These are phyloP conservation scores for Climacium dendroides DNA, from an alignment of 225 moss, liverwort and hornwort species.

Conservation along the genomic window DNA sequence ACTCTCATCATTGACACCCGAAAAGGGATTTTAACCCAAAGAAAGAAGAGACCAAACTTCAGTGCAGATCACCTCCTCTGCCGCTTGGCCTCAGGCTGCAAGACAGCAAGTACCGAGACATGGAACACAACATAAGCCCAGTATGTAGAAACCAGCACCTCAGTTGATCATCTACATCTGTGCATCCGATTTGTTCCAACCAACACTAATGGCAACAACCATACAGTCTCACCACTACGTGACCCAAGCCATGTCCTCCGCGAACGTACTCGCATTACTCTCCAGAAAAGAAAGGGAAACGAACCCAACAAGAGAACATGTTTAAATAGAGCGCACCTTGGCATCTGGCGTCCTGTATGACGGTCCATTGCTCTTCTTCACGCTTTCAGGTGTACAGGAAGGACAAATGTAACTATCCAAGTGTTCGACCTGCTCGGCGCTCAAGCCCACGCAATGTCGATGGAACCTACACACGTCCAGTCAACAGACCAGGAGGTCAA, in stretches of 20 bases:
- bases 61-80: background rate
- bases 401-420: slow-evolving; percentile 92
- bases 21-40: background rate
- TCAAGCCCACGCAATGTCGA: slow-evolving; percentile 86
- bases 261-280: no score
- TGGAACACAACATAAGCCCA: background rate
- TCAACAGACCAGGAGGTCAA: background rate
- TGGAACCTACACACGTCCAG: slow-evolving; percentile 68
- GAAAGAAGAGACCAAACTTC: background rate
- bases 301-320: background rate
- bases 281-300: background rate
- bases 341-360: slow-evolving; percentile 61
- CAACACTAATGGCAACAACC: background rate
- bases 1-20: background rate
- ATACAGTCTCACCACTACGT: background rate
- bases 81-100: background rate
- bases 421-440: slow-evolving; percentile 70
- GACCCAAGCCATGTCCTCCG: background rate
- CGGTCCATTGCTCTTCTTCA: slow-evolving; percentile 74
- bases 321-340: slow-evolving; percentile 24
- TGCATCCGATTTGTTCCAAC: background rate
- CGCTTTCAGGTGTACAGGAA: slow-evolving; percentile 67
- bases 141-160: accelerated
- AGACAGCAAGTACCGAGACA: background rate
- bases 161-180: background rate